Percentiles rank a stretch among this genome's conserved stretches.
phyloP scores from a whole-genome alignment of 208 protist genomes.

The Naegleria fowleri region DNA sequence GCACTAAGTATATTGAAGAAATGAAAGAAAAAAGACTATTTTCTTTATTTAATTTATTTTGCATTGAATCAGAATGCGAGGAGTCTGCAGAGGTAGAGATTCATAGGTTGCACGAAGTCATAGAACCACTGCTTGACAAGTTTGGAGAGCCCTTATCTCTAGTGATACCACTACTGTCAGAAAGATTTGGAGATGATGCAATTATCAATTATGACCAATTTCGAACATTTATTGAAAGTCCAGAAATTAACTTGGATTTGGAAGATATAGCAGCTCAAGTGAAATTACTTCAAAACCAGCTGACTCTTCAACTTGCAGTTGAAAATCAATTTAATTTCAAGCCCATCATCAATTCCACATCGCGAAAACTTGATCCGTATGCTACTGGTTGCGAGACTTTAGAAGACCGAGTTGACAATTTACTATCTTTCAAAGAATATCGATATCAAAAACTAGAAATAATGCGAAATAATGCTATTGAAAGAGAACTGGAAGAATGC shows the following conservation, averaged over 20 bases:
- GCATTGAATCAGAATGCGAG: not conserved
- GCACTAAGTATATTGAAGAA: not conserved
- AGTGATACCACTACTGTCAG: not conserved
- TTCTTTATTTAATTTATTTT: not conserved
- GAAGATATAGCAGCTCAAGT: not conserved
- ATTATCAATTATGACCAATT: not conserved
- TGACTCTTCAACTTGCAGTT: not conserved
- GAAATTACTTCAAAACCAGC: not conserved
- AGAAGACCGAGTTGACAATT: not conserved
- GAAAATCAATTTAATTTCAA: not conserved
- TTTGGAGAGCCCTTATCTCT: not conserved
- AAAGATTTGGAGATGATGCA: not conserved
- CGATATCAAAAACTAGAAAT: not conserved
- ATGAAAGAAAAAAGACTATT: not conserved
- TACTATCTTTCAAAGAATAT: not conserved
- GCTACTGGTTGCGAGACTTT: not conserved
- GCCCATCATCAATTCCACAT: not conserved
- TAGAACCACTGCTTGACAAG: not conserved
- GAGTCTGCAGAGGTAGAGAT: not conserved
- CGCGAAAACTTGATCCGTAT: not conserved
- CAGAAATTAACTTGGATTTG: not conserved
- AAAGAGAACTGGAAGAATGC: not conserved
- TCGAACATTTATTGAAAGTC: not conserved
- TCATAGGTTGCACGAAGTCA: not conserved
- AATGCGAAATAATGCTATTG: not conserved